Evolutionary conservation across 495 filamentous ascomycete genomes (phyloP), one percentile per base, ranked within the genome.

Genomic region (Podospora pseudocomata): DNA sequence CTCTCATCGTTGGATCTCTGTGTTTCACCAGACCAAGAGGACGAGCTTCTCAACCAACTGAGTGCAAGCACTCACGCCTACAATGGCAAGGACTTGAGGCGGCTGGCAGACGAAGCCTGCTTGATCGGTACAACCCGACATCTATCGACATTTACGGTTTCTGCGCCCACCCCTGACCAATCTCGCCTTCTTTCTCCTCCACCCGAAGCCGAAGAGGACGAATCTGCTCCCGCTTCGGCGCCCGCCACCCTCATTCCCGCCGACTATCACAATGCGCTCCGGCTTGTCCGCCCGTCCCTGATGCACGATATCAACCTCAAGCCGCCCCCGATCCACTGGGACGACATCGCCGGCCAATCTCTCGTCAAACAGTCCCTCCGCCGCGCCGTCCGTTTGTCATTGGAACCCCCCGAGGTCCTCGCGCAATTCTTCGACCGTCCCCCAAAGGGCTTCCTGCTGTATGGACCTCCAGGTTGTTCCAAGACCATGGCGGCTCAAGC

Each of bases 401-500:
- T 67, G 56, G 73, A 75, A 27, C 82, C 89, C 61, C 84, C 88
- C 3, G 84, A 90, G 27, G 77, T 86, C 67, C 82, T 91, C 16
- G 85, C 86, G 23, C 81, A 86, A 13, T 77, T 65, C 70, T 76
- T 74, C 44, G 72, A 76, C 60, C 74, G 72, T 19, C 86, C 88
- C 11, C 88, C 91, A 23, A 90, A 95, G 75, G 95, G 95, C 1
- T 86, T 98, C 27, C 83, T 99, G 1, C 84, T 99, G 15, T 98
- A 97, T 75, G 95, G 95, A 1, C 95, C 95, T 0, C 95, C 95
- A 0, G 95, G 95, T 19, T 99, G 95, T 75, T 96, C 93, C 58
- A 99, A 99, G 78, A 99, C 95, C 19, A 86, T 99, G 77, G 91
- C 88, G 0, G 95, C 95, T 0, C 93, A 96, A 73, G 95, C 95